A percentile compares a stretch with the other conserved stretches of the same genome.
These are phyloP conservation scores for Ustilago vetiveriae DNA, from an alignment of 1,284 basidiomycete genomes.

Conservation along the genomic window DNA sequence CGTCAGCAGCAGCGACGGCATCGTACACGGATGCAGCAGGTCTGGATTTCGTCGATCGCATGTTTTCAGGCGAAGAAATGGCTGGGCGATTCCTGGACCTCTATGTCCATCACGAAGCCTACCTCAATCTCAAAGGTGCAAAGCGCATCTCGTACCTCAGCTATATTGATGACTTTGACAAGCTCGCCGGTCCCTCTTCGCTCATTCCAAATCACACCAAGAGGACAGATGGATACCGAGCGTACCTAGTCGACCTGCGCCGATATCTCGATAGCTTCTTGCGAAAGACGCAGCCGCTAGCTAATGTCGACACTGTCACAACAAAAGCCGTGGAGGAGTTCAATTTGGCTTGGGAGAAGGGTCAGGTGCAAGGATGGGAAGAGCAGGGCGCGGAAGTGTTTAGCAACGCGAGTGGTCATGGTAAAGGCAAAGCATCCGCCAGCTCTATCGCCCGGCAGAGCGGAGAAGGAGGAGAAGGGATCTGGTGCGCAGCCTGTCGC, in stretches of 20 bases:
- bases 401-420: constrained; percentile 53
- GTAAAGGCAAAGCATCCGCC: constrained; percentile 41
- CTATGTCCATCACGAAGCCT: constrained; percentile 85
- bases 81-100: constrained; percentile 95
- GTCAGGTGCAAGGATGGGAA: constrained; percentile 81
- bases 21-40: constrained; percentile 19
- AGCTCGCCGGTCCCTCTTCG: constrained; percentile 69
- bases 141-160: constrained; percentile 93
- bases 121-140: constrained; percentile 78
- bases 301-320: constrained; percentile 80
- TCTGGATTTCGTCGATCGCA: constrained; percentile 56
- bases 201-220: constrained; percentile 54
- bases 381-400: constrained; percentile 66
- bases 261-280: constrained; percentile 86
- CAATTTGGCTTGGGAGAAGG: constrained; percentile 80
- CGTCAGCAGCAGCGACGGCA: constrained; percentile 22
- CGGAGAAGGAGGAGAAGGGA: constrained; percentile 71
- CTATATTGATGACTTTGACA: constrained; percentile 73
- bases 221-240: constrained; percentile 54
- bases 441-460: neutral
- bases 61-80: constrained; percentile 81
- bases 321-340: constrained; percentile 77
- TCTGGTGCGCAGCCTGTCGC: constrained; percentile 96
- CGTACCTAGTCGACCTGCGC: constrained; percentile 72
- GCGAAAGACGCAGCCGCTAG: constrained; percentile 85